Percentiles rank a stretch among this genome's conserved stretches.
Evolutionary conservation across 2,329 filamentous ascomycete species (phyloP).

Genomic region (Cadophora luteo-olivacea): DNA sequence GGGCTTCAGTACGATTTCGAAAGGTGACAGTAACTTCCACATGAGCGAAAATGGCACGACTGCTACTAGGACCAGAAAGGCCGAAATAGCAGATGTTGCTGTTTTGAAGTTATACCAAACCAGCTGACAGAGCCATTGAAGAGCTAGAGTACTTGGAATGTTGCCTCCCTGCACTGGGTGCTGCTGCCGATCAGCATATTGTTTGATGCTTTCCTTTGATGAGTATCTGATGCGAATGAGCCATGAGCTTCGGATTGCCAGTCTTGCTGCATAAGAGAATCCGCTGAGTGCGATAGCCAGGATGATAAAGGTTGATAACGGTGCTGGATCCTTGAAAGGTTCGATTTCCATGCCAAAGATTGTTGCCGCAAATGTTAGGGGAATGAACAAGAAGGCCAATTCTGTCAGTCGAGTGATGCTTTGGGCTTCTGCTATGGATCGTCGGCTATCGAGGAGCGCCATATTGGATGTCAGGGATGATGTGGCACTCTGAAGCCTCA

Average conservation of each 20-base stretch:
- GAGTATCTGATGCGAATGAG: background rate
- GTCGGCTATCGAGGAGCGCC: constrained; percentile 3
- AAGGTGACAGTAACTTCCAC: background rate
- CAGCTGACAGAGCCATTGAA: background rate
- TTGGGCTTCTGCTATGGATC: constrained; percentile 4
- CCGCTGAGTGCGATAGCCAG: background rate
- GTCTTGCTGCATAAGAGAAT: background rate
- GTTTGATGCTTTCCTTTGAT: background rate
- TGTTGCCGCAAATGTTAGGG: background rate
- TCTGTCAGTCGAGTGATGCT: background rate
- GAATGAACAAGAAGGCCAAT: background rate
- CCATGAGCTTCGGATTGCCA: constrained; percentile 3
- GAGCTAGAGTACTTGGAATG: background rate
- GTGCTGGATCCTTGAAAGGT: background rate
- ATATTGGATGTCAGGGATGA: background rate
- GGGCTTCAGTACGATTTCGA: background rate
- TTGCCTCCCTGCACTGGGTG: background rate
- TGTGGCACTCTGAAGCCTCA: background rate
- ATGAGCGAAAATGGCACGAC: background rate
- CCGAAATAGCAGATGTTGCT: background rate
- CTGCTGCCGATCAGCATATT: background rate
- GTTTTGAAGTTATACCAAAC: background rate
- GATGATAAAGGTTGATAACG: background rate
- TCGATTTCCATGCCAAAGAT: constrained; percentile 2
- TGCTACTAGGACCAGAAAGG: background rate